Base-by-base conservation (phyloP, 208 protist genomes). In the Pavlovales sp. region DNA sequence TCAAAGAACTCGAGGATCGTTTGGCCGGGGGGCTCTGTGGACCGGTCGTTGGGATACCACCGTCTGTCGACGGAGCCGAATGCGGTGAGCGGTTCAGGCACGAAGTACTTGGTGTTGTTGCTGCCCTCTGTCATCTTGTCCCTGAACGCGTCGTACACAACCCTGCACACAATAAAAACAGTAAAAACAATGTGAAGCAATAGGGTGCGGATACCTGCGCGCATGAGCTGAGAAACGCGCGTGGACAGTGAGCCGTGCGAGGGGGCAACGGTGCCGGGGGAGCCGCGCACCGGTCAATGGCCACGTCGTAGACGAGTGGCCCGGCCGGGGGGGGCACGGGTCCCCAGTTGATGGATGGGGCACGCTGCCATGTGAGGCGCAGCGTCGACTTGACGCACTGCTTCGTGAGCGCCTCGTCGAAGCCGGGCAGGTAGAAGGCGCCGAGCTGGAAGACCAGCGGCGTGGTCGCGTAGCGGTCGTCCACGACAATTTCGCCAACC, bases 401-500 rank as follows among this genome's bases (percentile, higher is more conserved):
- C 30, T 66, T 37, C 8, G 28, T n/a, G 32, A 86, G 46, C 40
- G 82, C 82, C 4, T 46, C 57, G 39, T 86, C 82, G 10, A 86
- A 10, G n/a, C 82, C 82, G 34, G 46, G 57, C 57, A 86, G 37
- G 66, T 86, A 86, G 66, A 86, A 86, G 82, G 28, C 20, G 36
- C 82, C 82, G 30, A 86, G 82, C 82, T 86, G 28, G 39, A 75
- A 86, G 22, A 77, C 66, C 22, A 86, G 82, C 36, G 82, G 82
- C 82, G 4, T 18, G n/a, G 38, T 77, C 22, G 46, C 46, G 66
- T 86, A 86, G 34, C 82, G 82, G 10, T 41, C 36, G 66, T 86
- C 82, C 30, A 86, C 67, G 14, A 44, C 32, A 7, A 26, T 20
- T 7, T 20, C 44, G 44, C 44, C 44, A 57, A 57, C 11, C 20